Evolutionary conservation across 2,329 filamentous ascomycete genomes (phyloP).

Genomic region (Ophiocordyceps camponoti-saundersi): DNA sequence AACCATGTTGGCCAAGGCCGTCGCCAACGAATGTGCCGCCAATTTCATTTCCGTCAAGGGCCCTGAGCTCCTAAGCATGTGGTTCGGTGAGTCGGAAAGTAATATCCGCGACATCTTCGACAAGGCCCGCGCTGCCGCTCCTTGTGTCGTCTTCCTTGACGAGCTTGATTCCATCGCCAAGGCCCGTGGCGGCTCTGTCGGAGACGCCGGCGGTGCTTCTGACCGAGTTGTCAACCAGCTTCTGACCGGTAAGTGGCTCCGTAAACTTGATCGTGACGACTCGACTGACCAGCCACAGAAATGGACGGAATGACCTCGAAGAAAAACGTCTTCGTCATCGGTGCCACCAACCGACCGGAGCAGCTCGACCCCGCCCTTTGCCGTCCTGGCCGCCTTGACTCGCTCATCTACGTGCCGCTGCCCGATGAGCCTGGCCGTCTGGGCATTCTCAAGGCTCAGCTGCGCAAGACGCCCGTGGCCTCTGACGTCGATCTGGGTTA

Average conservation of each 20-base stretch:
- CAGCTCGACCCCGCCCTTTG: constrained; percentile 96
- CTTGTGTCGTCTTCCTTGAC: constrained; percentile 96
- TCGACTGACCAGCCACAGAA: constrained; percentile 40
- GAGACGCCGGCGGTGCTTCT: constrained; percentile 92
- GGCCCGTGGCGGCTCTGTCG: constrained; percentile 90
- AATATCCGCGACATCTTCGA: constrained; percentile 99
- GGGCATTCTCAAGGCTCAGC: constrained; percentile 83
- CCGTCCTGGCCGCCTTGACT: constrained; percentile 96
- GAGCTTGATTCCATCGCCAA: constrained; percentile 99
- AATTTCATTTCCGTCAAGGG: constrained; percentile 99
- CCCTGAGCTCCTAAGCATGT: constrained; percentile 96
- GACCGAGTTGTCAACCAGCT: constrained; percentile 99
- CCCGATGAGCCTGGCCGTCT: constrained; percentile 82
- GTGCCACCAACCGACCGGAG: constrained; percentile 95
- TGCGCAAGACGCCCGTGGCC: constrained; percentile 92
- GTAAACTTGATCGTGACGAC: too few species aligned
- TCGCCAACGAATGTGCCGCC: constrained; percentile 96
- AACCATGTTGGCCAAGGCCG: constrained; percentile 97
- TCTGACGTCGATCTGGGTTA: constrained; percentile 73
- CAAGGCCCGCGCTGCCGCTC: constrained; percentile 94
- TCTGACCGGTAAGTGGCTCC: constrained; percentile 57
- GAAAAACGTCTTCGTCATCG: constrained; percentile 99
- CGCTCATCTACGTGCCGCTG: constrained; percentile 92
- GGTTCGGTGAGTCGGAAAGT: constrained; percentile 99
- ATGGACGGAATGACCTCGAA: constrained; percentile 99